Base-by-base conservation (phyloP, 257 asterid species). In the Ilex aquifolium region DNA sequence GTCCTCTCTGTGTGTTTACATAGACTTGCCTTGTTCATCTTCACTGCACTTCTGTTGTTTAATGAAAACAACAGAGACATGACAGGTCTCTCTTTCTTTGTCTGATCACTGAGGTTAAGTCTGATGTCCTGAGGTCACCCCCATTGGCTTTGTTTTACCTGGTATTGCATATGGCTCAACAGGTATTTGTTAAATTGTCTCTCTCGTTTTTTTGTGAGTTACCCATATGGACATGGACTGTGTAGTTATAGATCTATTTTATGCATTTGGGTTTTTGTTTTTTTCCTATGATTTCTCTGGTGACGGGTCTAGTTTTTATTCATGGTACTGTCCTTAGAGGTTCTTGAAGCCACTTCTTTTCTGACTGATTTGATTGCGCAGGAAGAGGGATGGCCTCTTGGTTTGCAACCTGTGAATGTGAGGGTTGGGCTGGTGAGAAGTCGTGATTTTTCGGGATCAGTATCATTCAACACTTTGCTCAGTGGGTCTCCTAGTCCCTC, bases 301-400 rank as follows among this genome's bases (percentile, higher is more conserved):
- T 6, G 52, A 42, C n/a, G 13, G n/a, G 52, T 46, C 13, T 11
- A 10, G 3, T 10, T 46, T 42, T 6, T 52, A 5, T 63, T 57
- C 58, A 54, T 29, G 56, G 31, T 50, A 44, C 61, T 50, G 61
- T 57, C 48, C 46, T 62, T 53, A 32, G 42, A 36, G 8, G 42
- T 36, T 36, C 42, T 36, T 36, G 42, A 36, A 36, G 8, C 42
- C 42, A 36, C 40, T 62, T 44, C 17, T 58, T 36, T 40, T 42
- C 31, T 61, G 68, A 62, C 60, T 65, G 79, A 77, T 77, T 51
- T 73, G 67, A 60, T 44, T 69, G 32, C 67, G 64, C 76, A 80
- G 86, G 83, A 77, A 77, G 86, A 74, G 66, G 86, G 81, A 15
- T 80, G 86, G 86, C 83, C 83, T 15, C 72, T 80, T 57, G 86